Base-by-base conservation (phyloP, 441 rosid species). In the Erysimum pusillum region DNA sequence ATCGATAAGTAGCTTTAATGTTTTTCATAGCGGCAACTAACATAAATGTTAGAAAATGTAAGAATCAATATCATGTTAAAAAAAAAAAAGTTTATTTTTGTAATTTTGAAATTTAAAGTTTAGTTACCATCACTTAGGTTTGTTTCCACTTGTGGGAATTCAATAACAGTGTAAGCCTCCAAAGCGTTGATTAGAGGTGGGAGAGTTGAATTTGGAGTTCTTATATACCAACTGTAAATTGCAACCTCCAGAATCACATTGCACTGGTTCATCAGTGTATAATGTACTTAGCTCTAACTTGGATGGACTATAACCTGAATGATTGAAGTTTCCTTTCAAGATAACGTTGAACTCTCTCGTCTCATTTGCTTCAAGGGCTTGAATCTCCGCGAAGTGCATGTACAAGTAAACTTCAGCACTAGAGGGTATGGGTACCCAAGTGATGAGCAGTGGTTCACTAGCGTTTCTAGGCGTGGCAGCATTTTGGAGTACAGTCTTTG, bases 331-430 rank as follows among this genome's bases (percentile, higher is more conserved):
- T 3, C 58, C 71, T 8, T 4, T 74, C 32, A 49, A 49, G 12
- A 18, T 9, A 51, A 63, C 3, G 38, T 22, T 2, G 17, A 69
- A 69, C 11, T 57, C 65, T 7, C 74, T 69, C 3, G 76, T 31
- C 25, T 80, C 74, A 1, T 69, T 62, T 1, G 66, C 60, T 18
- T 12, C 11, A 2, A 70, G 84, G 17, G 22, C 3, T 48, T 77
- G 59, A n/a, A 75, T 36, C 69, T 84, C 83, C 0, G 83, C 76
- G 49, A 79, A 63, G 59, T 83, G 83, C 28, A 77, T 18, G 35
- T 78, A 85, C 1, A 45, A 57, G 70, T 59, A 52, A 53, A 10
- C 54, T 59, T 20, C 5, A 38, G 4, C 63, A 42, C 17, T 32
- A 11, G 22, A 17, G n/a, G 52, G 34, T 4, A 2, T 34, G 0